phyloP scores from a whole-genome alignment of 164 flowering plant species.

The Vitis rupestris region DNA sequence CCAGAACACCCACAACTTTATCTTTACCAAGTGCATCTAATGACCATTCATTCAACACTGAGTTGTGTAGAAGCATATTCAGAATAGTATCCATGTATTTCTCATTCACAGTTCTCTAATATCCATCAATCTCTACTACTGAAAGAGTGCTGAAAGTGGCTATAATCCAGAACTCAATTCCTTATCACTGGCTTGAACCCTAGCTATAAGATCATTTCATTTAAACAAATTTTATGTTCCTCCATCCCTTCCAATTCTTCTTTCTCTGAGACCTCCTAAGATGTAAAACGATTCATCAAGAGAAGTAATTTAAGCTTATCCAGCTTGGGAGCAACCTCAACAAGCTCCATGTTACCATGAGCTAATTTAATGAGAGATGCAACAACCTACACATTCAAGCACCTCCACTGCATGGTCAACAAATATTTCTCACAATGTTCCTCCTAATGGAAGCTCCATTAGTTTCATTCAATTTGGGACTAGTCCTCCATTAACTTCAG shows the following conservation, averaged over 20 bases:
- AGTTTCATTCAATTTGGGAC: no score
- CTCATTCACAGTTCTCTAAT: slow-evolving; percentile 81
- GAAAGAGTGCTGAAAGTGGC: slow-evolving; percentile 46
- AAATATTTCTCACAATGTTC: no score
- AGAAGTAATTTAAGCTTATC: slow-evolving; percentile 71
- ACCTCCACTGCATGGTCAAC: no score
- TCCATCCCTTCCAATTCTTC: slow-evolving; percentile 18
- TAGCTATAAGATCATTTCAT: slow-evolving; percentile 71
- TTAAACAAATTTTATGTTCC: slow-evolving; percentile 27
- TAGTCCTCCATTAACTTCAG: no score
- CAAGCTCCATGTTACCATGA: slow-evolving; percentile 75
- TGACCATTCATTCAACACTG: slow-evolving; percentile 69
- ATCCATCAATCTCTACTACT: slow-evolving; percentile 72
- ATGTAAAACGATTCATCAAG: slow-evolving; percentile 46
- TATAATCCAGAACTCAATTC: slow-evolving; percentile 61
- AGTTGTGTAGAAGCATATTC: slow-evolving; percentile 54
- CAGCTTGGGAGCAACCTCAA: slow-evolving; percentile 77
- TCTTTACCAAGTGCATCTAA: slow-evolving; percentile 53
- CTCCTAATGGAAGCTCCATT: no score
- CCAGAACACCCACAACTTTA: slow-evolving; percentile 45
- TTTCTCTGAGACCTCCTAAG: slow-evolving; percentile 41
- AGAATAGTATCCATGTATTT: slow-evolving; percentile 55
- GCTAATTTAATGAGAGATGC: slow-evolving; percentile 67
- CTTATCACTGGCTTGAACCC: slow-evolving; percentile 85
- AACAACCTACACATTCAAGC: background rate